A percentile compares a stretch with the other conserved stretches of the same genome.
Conservation (phyloP, 2,329 filamentous ascomycete species). For the Pseudogymnoascus pannorum region DNA sequence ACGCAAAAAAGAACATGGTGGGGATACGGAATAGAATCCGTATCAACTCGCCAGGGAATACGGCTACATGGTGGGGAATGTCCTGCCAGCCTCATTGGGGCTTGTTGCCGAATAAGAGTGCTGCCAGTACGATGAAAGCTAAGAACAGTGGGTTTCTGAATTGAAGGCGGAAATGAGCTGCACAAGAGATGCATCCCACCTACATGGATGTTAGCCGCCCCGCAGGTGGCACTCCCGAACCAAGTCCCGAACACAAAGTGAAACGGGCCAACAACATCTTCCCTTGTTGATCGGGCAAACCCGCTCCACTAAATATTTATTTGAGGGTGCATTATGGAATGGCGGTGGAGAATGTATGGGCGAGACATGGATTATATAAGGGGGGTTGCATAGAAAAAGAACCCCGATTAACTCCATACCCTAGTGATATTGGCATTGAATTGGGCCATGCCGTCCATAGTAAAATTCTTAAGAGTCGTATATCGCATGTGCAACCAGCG, state of each 20-base stretch:
- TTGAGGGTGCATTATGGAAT: background rate
- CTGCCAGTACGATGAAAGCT: background rate
- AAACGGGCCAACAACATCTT: background rate
- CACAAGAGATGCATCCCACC: background rate
- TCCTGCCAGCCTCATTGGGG: background rate
- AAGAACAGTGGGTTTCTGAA: background rate
- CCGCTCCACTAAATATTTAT: background rate
- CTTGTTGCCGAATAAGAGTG: background rate
- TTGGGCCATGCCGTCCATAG: background rate
- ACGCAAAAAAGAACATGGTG: background rate
- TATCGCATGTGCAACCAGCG: background rate
- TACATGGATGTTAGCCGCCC: background rate
- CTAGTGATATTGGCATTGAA: background rate
- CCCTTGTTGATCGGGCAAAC: background rate
- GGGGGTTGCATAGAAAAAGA: background rate
- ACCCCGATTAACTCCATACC: background rate
- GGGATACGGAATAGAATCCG: constrained; percentile 2
- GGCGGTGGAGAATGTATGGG: background rate
- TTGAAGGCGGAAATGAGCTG: constrained; percentile 1
- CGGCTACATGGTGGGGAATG: background rate
- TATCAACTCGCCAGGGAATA: background rate
- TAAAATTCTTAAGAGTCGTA: background rate
- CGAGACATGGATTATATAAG: background rate
- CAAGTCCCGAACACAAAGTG: background rate
- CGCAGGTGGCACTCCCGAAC: background rate